Conservation (phyloP, 495 filamentous ascomycete species). For the Hyphodiscus hymeniophilus region DNA sequence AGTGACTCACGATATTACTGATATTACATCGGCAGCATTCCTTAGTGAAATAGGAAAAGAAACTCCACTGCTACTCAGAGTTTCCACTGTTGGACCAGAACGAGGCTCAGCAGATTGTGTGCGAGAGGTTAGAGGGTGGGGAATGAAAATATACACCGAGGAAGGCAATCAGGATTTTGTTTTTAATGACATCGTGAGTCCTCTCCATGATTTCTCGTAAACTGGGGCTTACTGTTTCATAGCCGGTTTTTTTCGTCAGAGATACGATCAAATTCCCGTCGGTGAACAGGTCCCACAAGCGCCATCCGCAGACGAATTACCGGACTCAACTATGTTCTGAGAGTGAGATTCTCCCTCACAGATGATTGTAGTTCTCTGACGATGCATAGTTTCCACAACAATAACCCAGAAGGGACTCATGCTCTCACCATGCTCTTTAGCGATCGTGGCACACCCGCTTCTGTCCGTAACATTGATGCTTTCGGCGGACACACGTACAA, state of each 20-base stretch:
- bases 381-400: slow-evolving; percentile 38
- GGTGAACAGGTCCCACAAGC: slow-evolving; percentile 45
- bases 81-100: slow-evolving; percentile 68
- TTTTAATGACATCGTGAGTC: slow-evolving; percentile 24
- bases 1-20: slow-evolving; percentile 54
- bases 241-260: slow-evolving; percentile 43
- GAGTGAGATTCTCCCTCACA: not conserved
- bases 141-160: slow-evolving; percentile 60
- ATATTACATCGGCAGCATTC: slow-evolving; percentile 36
- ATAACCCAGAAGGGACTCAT: slow-evolving; percentile 51
- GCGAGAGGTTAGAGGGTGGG: slow-evolving; percentile 70
- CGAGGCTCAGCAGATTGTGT: slow-evolving; percentile 63
- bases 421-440: slow-evolving; percentile 55
- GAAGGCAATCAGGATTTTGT: slow-evolving; percentile 39
- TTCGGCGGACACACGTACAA: slow-evolving; percentile 65
- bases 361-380: not conserved
- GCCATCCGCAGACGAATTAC: slow-evolving; percentile 40
- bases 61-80: slow-evolving; percentile 40
- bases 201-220: not conserved
- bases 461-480: slow-evolving; percentile 52
- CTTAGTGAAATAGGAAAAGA: slow-evolving; percentile 12
- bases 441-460: slow-evolving; percentile 51
- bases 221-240: not conserved
- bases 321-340: slow-evolving; percentile 37
- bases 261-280: slow-evolving; percentile 49